Evolutionary conservation across 1,139 yeast genomes (phyloP).

Genomic region (Ogataea hybrid): DNA sequence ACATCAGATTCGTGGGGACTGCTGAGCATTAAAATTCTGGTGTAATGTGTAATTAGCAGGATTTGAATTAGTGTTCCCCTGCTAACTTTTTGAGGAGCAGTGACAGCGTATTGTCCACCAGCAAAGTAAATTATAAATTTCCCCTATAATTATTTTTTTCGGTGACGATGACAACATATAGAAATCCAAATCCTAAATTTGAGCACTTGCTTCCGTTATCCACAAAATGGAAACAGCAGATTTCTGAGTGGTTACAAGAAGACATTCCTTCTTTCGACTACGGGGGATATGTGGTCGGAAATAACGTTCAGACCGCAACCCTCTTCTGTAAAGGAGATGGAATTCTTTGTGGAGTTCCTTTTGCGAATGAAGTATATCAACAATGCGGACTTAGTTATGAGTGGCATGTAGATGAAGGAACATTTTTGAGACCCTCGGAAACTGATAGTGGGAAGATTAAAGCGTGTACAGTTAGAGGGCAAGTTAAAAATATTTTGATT

Average conservation of each 20-base stretch:
- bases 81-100: too few species aligned
- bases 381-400: constrained; percentile 71
- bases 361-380: constrained; percentile 78
- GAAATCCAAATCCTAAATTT: constrained; percentile 30
- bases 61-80: too few species aligned
- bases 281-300: constrained; percentile 95
- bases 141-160: too few species aligned
- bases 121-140: too few species aligned
- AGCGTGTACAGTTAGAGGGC: constrained; percentile 78
- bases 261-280: constrained; percentile 93
- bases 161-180: constrained; percentile 13
- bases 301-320: constrained; percentile 65
- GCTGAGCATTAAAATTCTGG: too few species aligned
- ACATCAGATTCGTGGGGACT: too few species aligned
- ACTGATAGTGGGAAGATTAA: constrained; percentile 53
- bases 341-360: constrained; percentile 84
- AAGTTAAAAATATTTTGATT: constrained; percentile 71
- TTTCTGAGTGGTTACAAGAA: constrained; percentile 74
- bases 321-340: constrained; percentile 82
- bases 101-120: too few species aligned
- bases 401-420: constrained; percentile 77
- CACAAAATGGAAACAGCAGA: constrained; percentile 77
- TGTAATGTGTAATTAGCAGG: too few species aligned
- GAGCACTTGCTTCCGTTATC: constrained; percentile 67
- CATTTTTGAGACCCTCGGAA: constrained; percentile 46